Evolutionary conservation across 306 rosid genomes (phyloP).

Genomic region (Cucurbita maxima): DNA sequence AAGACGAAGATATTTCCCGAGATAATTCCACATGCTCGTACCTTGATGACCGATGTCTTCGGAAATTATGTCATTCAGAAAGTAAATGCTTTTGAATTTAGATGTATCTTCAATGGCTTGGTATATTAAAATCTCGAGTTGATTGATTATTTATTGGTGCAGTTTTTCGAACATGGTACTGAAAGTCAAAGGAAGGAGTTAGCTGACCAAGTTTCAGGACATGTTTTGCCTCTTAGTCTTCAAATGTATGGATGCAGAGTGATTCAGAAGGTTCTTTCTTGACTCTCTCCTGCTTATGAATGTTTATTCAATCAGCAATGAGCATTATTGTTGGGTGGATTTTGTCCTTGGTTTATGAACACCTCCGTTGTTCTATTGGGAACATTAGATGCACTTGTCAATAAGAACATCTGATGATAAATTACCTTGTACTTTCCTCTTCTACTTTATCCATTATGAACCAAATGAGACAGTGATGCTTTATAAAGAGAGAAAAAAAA

Average conservation of each 20-base stretch:
- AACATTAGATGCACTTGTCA: background rate
- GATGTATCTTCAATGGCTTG: conserved; percentile 6
- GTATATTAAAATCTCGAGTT: background rate
- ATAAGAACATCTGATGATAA: background rate
- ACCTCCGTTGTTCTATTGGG: background rate
- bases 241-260: conserved; percentile 99
- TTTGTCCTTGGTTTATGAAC: background rate
- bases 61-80: conserved; percentile 97
- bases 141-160: conserved; percentile 20
- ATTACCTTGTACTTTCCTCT: background rate
- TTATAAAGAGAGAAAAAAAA: background rate
- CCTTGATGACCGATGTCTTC: conserved; percentile 90
- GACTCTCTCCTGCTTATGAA: conserved; percentile 3
- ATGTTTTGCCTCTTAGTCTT: conserved; percentile 87
- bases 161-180: conserved; percentile 94
- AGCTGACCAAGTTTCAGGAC: conserved; percentile 64
- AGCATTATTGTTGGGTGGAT: background rate
- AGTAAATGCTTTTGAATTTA: conserved; percentile 29
- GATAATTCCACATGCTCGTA: conserved; percentile 73
- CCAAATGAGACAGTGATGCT: background rate
- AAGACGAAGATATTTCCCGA: conserved; percentile 70
- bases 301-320: background rate
- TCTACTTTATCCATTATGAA: background rate
- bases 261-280: conserved; percentile 75
- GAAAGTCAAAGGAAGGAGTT: conserved; percentile 71